These are phyloP conservation scores for Styphnolobium japonicum DNA, from an alignment of 306 rosid species.

Conservation along the genomic window DNA sequence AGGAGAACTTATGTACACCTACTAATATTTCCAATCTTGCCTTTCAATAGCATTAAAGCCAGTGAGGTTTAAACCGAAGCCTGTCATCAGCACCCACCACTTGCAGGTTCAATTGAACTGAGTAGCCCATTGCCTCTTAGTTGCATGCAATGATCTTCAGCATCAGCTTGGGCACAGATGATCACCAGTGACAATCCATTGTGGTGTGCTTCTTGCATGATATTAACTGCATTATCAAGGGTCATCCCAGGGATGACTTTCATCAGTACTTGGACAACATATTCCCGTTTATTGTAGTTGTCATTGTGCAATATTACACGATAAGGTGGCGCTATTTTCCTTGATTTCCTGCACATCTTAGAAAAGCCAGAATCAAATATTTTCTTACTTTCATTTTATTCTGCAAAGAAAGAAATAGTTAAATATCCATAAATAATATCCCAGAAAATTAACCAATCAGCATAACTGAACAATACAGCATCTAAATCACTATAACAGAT, in stretches of 20 bases:
- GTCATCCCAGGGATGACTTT: constrained; percentile 95
- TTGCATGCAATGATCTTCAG: constrained; percentile 92
- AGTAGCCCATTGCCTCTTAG: constrained; percentile 83
- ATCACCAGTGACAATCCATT: constrained; percentile 88
- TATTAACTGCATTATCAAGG: constrained; percentile 75
- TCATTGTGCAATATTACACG: constrained; percentile 83
- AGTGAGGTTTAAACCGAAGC: neutral
- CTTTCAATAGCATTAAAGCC: constrained; percentile 3
- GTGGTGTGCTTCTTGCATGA: constrained; percentile 90
- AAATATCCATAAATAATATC: neutral
- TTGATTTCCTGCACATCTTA: constrained; percentile 63
- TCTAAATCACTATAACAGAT: neutral
- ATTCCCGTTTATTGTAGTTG: constrained; percentile 77
- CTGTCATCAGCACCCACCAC: constrained; percentile 55
- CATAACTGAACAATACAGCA: neutral
- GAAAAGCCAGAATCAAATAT: constrained; percentile 21
- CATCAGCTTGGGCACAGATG: constrained; percentile 84
- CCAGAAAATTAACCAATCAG: neutral
- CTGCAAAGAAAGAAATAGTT: neutral
- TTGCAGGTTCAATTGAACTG: constrained; percentile 87
- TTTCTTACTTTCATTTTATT: neutral
- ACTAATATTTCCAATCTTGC: constrained; percentile 16
- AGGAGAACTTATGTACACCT: constrained; percentile 39
- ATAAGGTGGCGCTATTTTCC: constrained; percentile 69
- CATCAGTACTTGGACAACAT: constrained; percentile 90